Evolutionary conservation across 2,329 filamentous ascomycete species (phyloP), one percentile per base, ranked within the genome.

Genomic region (Trichophyton simii): DNA sequence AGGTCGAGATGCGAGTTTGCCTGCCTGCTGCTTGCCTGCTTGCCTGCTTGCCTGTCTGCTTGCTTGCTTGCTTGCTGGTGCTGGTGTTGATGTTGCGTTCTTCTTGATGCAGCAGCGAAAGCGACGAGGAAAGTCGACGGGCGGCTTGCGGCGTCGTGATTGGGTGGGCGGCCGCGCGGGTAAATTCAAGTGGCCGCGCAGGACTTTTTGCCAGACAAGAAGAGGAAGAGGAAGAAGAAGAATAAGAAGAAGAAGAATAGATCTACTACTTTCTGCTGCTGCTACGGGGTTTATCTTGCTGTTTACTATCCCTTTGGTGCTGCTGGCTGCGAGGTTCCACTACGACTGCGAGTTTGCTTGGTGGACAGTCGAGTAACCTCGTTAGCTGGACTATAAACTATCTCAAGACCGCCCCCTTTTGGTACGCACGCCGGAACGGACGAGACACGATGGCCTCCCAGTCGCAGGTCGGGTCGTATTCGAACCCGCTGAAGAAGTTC

Each of bases 401-500:
- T 31, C 28, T 31, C 6, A 38, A 38, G 34, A 38, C 34, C 9
- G 9, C 59, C 54, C 55, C 61, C 58, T 34, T 61, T 57, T 18
- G 25, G 38, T 42, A 61, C 31, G 18, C 11, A 22, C 41, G 25
- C 22, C 48, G 25, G 41, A 20, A 31, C 65, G 69, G 69, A 72
- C 76, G 83, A 15, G 8, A 73, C 74, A 58, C 20, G 55, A 96
- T 96, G 91, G 89, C 91, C 76, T 73, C 75, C 64, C 85, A 90
- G 78, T 79, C 85, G 69, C 78, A 77, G 63, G 86, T 86, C 72
- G 89, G 88, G 76, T 89, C 89, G 67, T 99, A 97, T 82, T 96
- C 95, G 76, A 97, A 97, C 82, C 94, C 94, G 71, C 82, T 99
- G 79, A 99, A 99, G 88, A 99, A 99, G 79, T 99, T 97, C 87